Percentiles rank a stretch among this genome's conserved stretches.
phyloP scores from a whole-genome alignment of 2,329 filamentous ascomycete genomes.

The Calonectria pauciramosa region DNA sequence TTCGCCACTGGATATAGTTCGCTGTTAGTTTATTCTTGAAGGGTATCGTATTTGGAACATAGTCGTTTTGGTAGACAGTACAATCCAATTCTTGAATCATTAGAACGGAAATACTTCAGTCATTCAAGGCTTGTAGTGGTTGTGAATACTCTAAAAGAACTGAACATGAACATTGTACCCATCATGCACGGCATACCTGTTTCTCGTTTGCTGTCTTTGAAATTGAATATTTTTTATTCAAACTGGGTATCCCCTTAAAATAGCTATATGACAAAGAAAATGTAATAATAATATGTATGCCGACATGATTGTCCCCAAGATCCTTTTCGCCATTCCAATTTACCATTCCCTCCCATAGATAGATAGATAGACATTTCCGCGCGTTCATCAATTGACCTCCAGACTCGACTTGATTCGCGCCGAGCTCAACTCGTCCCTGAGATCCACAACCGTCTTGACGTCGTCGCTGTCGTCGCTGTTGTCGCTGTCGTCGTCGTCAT shows the following conservation, averaged over 20 bases:
- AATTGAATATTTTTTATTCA: not conserved
- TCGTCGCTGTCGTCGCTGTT: not conserved
- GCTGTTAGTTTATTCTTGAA: not conserved
- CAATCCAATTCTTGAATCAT: too few relatives aligned
- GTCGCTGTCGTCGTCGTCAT: not conserved
- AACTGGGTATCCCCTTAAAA: not conserved
- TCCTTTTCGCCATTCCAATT: not conserved
- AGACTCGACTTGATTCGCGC: not conserved
- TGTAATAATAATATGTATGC: not conserved
- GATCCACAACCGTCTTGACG: not conserved
- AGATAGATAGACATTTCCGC: too few relatives aligned
- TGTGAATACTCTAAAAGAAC: not conserved
- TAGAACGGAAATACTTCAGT: too few relatives aligned
- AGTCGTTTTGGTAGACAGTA: not conserved
- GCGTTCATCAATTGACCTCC: not conserved
- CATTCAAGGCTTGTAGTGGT: too few relatives aligned
- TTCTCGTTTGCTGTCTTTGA: not conserved
- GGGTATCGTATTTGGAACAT: not conserved
- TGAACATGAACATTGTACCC: not conserved
- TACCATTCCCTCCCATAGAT: not conserved
- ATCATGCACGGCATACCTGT: not conserved
- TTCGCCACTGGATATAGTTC: not conserved
- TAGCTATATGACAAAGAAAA: not conserved
- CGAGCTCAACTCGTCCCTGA: not conserved
- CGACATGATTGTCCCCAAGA: not conserved